Percentiles rank a stretch among this genome's conserved stretches.
Conservation (phyloP, 2,329 filamentous ascomycete species). For the Colletotrichum eremochloae region DNA sequence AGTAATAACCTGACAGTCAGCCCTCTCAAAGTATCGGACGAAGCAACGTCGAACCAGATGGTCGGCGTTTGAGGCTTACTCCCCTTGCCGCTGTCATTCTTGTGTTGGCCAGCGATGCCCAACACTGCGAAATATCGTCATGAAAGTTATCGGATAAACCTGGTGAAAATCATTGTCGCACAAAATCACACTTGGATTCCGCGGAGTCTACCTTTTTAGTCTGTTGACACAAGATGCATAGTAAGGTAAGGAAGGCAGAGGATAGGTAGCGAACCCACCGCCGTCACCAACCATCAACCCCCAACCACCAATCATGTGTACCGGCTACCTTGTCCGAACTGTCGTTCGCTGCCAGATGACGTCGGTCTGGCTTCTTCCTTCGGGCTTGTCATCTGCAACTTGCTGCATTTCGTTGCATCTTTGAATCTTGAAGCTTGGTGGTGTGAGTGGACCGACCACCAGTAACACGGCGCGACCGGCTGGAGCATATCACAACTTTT, state of each 20-base stretch:
- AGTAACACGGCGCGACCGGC: conserved; percentile 20
- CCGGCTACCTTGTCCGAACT: conserved; percentile 1
- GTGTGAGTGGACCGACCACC: conserved; percentile 40
- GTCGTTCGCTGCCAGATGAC: conserved; percentile 31
- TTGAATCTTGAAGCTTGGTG: conserved; percentile 18
- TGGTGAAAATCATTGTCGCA: background rate
- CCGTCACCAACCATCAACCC: conserved; percentile 12
- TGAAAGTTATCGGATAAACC: conserved; percentile 24
- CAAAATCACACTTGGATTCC: conserved; percentile 1
- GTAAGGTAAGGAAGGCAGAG: no score
- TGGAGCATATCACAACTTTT: conserved; percentile 31
- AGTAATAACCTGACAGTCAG: conserved; percentile 3
- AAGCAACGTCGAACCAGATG: conserved; percentile 20
- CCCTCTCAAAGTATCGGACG: conserved; percentile 27
- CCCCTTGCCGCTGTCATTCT: background rate
- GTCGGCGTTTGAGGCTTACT: conserved; percentile 1
- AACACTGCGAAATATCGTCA: background rate
- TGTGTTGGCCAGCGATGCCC: conserved; percentile 3
- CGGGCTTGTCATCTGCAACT: conserved; percentile 23
- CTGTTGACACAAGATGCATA: conserved; percentile 1
- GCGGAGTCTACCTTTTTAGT: background rate
- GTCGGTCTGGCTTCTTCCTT: conserved; percentile 25
- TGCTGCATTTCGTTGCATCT: conserved; percentile 31
- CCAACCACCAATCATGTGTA: conserved; percentile 1
- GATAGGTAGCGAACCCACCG: background rate